Evolutionary conservation across 192 early-diverging fungal species (phyloP), one percentile per base, ranked within the genome.

Genomic region (Spizellomyces punctatus): DNA sequence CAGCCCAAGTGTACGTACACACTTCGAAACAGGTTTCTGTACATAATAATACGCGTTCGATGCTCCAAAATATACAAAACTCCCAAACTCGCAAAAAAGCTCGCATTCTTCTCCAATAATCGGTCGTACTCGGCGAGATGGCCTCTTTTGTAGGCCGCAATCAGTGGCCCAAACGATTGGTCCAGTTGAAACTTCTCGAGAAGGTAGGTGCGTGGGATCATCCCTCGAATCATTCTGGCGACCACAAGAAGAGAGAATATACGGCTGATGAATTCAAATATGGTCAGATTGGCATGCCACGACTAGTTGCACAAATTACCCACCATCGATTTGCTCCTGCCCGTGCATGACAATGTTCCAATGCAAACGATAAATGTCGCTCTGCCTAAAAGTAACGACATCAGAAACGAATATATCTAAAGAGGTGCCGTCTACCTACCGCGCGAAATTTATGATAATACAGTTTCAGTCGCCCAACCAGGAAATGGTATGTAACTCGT

Each of bases 381-480:
- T 72, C 71, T n/a, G 71, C 71, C 71, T 69, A 17, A 14, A 45
- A 7, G 27, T 36, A 36, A 3, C 27, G 27, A 36, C 3, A 36
- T 36, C 16, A 12, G 14, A 14, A 27, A 41, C 22, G 10, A 61
- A 27, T 12, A 3, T 27, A 12, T 27, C 12, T 36, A 2, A 36
- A 36, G 27, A 3, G 3, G 27, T 36, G 0, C 1, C 27, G 3
- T 36, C 27, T 6, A 5, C 68, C 19, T 60, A 69, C 68, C 58
- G 49, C 50, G 8, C 45, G 16, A 54, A 64, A 72, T 19, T 27
- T n/a, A 56, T 72, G 71, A 52, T 72, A 64, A 22, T 43, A 64
- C 8, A 72, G 46, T 46, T 72, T 72, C 36, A 72, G 49, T 10
- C 71, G 61, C 6, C 71, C 71, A 22, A 72, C 55, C 61, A 72